Evolutionary conservation across 2,329 filamentous ascomycete species (phyloP).

Genomic region (Claviceps fusiformis): DNA sequence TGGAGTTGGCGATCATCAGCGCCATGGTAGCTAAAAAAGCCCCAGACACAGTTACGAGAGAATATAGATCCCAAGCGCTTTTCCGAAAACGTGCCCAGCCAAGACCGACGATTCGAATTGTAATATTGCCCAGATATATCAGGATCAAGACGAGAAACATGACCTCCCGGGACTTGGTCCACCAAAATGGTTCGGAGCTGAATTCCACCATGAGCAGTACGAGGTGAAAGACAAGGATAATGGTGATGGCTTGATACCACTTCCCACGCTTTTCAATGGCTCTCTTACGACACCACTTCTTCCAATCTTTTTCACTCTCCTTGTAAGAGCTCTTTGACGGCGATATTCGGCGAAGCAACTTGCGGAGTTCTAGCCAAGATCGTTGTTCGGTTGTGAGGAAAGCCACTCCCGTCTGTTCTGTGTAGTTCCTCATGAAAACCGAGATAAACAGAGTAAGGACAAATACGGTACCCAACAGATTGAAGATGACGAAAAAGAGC

Average conservation of each 20-base stretch:
- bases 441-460: slow-evolving; percentile 95
- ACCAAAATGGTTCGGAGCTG: slow-evolving; percentile 58
- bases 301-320: slow-evolving; percentile 64
- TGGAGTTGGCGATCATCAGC: slow-evolving; percentile 50
- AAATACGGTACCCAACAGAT: slow-evolving; percentile 90
- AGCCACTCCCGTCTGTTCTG: slow-evolving; percentile 92
- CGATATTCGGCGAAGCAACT: slow-evolving; percentile 81
- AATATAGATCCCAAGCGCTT: slow-evolving; percentile 93
- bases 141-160: slow-evolving; percentile 73
- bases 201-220: slow-evolving; percentile 75
- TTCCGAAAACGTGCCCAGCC: slow-evolving; percentile 84
- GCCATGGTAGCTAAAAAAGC: slow-evolving; percentile 69
- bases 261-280: slow-evolving; percentile 87
- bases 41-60: slow-evolving; percentile 64
- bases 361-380: slow-evolving; percentile 90
- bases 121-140: slow-evolving; percentile 70
- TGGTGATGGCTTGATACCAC: slow-evolving; percentile 77
- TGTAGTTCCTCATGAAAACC: slow-evolving; percentile 99
- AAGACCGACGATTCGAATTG: slow-evolving; percentile 73
- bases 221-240: slow-evolving; percentile 68
- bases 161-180: slow-evolving; percentile 57
- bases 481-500: slow-evolving; percentile 91
- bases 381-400: slow-evolving; percentile 92
- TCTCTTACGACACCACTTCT: slow-evolving; percentile 87
- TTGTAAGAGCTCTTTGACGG: slow-evolving; percentile 85